phyloP scores from a whole-genome alignment of 352 stramenopile species.

The Pythium phragmitis region DNA sequence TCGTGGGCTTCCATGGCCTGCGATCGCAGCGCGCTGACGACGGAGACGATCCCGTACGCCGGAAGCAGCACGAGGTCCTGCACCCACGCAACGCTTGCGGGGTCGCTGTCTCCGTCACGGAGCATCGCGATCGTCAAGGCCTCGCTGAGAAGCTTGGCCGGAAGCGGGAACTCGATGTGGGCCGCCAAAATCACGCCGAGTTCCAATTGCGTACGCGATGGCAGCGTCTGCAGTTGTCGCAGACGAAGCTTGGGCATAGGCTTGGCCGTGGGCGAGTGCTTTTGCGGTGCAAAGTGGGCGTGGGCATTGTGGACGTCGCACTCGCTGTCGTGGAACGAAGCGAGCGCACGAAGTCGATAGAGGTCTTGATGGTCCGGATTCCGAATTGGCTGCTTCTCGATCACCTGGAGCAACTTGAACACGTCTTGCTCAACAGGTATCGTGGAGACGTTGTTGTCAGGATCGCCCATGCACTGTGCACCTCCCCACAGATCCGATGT shows the following conservation, averaged over 20 bases:
- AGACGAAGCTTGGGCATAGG: constrained; percentile 38
- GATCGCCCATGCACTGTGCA: not conserved
- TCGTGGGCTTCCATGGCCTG: constrained; percentile 32
- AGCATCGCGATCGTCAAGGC: constrained; percentile 46
- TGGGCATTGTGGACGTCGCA: constrained; percentile 44
- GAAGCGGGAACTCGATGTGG: constrained; percentile 46
- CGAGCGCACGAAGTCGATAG: constrained; percentile 37
- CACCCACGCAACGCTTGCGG: constrained; percentile 25
- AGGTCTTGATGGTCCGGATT: constrained; percentile 28
- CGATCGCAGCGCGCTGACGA: constrained; percentile 37
- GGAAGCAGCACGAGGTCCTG: constrained; percentile 41
- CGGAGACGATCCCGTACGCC: constrained; percentile 39
- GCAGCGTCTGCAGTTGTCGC: constrained; percentile 31
- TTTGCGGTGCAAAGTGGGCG: constrained; percentile 42
- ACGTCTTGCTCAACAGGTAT: constrained; percentile 15
- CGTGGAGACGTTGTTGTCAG: not conserved
- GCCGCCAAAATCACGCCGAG: constrained; percentile 35
- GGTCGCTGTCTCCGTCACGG: constrained; percentile 8
- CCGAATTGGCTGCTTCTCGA: constrained; percentile 18
- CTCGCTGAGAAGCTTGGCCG: constrained; percentile 39
- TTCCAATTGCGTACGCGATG: constrained; percentile 32
- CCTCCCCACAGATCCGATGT: constrained; percentile 36
- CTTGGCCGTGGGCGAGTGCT: constrained; percentile 31
- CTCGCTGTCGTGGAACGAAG: constrained; percentile 50
- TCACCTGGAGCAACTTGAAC: constrained; percentile 8